Base-by-base conservation (phyloP, 441 rosid genomes). In the Sinapis alba region DNA sequence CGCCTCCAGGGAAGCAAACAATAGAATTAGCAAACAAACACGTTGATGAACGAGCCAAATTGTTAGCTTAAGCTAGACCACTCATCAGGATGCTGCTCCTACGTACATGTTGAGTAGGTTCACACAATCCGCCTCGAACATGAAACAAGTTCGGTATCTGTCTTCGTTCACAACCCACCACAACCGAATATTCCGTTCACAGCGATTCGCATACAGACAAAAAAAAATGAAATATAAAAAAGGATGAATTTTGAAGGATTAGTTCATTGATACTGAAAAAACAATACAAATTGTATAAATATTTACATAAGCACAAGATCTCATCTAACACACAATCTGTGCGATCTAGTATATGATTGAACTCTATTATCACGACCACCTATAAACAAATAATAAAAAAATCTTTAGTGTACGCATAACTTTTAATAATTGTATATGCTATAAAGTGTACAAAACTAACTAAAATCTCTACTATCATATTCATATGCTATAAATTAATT, bases 351-450 rank as follows among this genome's bases (percentile, higher is more conserved):
- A 8, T 45, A 76, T 71, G 72, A 77, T 65, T 65, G 72, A 57
- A 34, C 28, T 51, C 36, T 50, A 62, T 41, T 32, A 66, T 65
- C 45, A 71, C 34, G 34, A 47, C 66, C 24, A 24, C 4, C 54
- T 61, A 65, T 45, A 64, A 65, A 34, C 19, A 26, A 53, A 51
- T 18, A 15, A 8, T 41, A 20, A 5, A 1, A 20, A 78, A 13
- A 51, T 34, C 12, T 20, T 6, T 41, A 45, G 59, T 38, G 67
- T 32, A 77, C 74, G 60, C 69, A 66, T 65, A 72, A 34, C 16
- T 18, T 56, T 38, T 59, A 43, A 65, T 71, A 77, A 77, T 50
- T 71, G 76, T 70, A 71, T 77, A 76, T 77, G 80, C 76, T 71
- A 65, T 58, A 63, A 43, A 71, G 71, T 72, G 71, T 60, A 71